phyloP scores from a whole-genome alignment of 192 early-diverging fungal genomes.

The Backusella parvicylindrica region DNA sequence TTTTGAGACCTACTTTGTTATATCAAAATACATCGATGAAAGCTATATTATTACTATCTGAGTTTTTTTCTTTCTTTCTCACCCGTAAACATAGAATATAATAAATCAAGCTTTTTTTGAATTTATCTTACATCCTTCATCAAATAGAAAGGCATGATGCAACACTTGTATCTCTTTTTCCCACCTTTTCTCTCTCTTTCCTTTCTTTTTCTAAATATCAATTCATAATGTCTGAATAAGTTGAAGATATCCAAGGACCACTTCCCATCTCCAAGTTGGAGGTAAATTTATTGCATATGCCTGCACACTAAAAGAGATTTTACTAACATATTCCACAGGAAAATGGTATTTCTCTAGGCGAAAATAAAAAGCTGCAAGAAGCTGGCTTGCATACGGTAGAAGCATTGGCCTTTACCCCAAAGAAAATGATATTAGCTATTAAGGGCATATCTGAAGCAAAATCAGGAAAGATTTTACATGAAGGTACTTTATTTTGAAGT shows the following conservation, averaged over 20 bases:
- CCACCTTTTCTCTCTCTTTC: neutral
- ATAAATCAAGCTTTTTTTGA: neutral
- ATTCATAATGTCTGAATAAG: neutral
- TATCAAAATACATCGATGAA: neutral
- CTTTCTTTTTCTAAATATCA: neutral
- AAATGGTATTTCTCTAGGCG: slow-evolving; percentile 61
- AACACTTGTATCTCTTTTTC: neutral
- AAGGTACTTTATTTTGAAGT: slow-evolving; percentile 57
- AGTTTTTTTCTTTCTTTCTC: neutral
- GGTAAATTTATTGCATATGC: neutral
- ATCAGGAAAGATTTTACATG: slow-evolving; percentile 87
- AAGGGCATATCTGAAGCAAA: slow-evolving; percentile 96
- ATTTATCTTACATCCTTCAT: neutral
- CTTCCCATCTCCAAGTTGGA: neutral
- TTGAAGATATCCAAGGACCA: neutral
- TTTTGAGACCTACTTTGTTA: neutral
- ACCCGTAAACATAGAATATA: neutral
- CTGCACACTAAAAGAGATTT: neutral
- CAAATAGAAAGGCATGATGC: neutral
- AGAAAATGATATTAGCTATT: slow-evolving; percentile 78
- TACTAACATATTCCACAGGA: slow-evolving; percentile 38
- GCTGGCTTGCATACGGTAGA: slow-evolving; percentile 90
- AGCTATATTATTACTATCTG: neutral
- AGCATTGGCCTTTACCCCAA: slow-evolving; percentile 86
- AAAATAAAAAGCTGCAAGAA: slow-evolving; percentile 82